phyloP scores from a whole-genome alignment of 2,329 filamentous ascomycete species.

The Clonostachys solani region DNA sequence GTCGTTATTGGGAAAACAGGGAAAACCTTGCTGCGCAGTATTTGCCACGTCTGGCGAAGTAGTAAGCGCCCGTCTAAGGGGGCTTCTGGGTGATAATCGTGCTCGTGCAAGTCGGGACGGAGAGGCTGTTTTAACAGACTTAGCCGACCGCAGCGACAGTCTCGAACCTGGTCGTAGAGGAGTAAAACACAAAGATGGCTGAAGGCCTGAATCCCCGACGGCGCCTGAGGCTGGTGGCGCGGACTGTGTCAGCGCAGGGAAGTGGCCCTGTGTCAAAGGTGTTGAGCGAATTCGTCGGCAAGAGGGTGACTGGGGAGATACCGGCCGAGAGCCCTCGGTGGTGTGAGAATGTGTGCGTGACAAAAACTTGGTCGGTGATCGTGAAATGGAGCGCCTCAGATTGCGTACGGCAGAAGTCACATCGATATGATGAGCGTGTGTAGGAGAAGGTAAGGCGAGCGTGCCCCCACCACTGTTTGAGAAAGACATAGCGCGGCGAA shows the following conservation, averaged over 20 bases:
- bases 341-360: constrained; percentile 41
- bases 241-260: constrained; percentile 23
- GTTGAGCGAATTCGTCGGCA: constrained; percentile 30
- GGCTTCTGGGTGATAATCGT: constrained; percentile 74
- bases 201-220: constrained; percentile 18
- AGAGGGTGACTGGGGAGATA: constrained; percentile 48
- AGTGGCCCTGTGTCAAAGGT: constrained; percentile 16
- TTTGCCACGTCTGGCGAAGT: constrained; percentile 70
- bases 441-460: constrained; percentile 82
- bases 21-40: constrained; percentile 17
- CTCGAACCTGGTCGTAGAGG: constrained; percentile 65
- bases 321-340: constrained; percentile 38
- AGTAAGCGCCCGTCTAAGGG: constrained; percentile 72
- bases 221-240: constrained; percentile 25
- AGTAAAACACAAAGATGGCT: constrained; percentile 50
- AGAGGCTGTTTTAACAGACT: constrained; percentile 50
- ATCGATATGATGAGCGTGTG: constrained; percentile 77
- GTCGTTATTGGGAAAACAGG: background rate
- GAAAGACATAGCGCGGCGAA: constrained; percentile 44
- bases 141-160: constrained; percentile 60
- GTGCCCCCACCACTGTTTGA: constrained; percentile 65
- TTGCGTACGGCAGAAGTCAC: constrained; percentile 77
- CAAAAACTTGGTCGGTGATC: constrained; percentile 90
- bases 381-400: constrained; percentile 80
- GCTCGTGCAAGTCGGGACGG: constrained; percentile 54